A percentile compares a stretch with the other conserved stretches of the same genome.
phyloP scores from a whole-genome alignment of 257 asterid species.

The Penstemon newberryi region DNA sequence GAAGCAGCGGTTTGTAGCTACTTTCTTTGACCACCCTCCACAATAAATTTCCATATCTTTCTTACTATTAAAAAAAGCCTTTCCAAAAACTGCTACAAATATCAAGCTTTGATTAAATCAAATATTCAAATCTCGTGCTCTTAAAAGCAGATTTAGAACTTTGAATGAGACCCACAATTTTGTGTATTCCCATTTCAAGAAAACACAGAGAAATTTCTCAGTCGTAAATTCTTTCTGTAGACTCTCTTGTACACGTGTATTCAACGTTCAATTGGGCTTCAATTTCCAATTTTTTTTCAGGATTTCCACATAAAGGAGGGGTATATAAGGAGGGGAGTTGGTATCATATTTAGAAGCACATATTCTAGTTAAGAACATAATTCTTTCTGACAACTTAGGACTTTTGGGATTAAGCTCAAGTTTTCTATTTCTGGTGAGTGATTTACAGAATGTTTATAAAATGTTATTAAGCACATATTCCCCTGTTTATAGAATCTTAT shows the following conservation, averaged over 20 bases:
- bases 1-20: constrained; percentile 13
- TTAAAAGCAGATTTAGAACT: neutral
- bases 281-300: constrained; percentile 9
- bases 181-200: constrained; percentile 25
- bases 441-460: too few relatives aligned
- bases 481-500: neutral
- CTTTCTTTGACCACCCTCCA: constrained; percentile 20
- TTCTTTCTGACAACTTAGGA: neutral
- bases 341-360: constrained; percentile 20
- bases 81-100: constrained; percentile 20
- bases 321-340: constrained; percentile 14
- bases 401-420: neutral
- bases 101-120: constrained; percentile 24
- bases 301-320: neutral
- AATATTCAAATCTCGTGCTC: constrained; percentile 6
- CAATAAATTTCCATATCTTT: too few relatives aligned
- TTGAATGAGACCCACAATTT: constrained; percentile 23
- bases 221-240: constrained; percentile 1
- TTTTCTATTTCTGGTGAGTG: constrained; percentile 8
- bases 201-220: constrained; percentile 27
- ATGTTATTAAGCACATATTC: too few relatives aligned
- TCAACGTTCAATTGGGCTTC: neutral
- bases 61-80: neutral
- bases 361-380: neutral
- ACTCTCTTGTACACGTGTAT: constrained; percentile 3